Percentiles rank a stretch among this genome's conserved stretches.
These are phyloP conservation scores for Arabidopsis hybrid DNA, from an alignment of 441 rosid species.

Conservation along the genomic window DNA sequence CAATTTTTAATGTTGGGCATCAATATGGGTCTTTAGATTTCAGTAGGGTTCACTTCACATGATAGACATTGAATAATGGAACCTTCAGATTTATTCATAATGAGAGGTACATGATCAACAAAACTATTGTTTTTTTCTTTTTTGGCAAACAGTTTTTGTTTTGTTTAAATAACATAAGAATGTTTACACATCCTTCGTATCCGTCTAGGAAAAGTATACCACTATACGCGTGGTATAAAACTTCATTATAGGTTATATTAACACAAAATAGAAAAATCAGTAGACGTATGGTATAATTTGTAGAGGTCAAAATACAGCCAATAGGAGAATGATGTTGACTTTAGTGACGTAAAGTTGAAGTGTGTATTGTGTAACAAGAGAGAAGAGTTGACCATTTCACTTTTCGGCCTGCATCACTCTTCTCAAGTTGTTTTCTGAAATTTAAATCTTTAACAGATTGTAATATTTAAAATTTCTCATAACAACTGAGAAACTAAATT, in stretches of 20 bases:
- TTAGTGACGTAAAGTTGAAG: not conserved
- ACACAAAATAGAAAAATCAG: not conserved
- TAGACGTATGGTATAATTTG: constrained; percentile 3
- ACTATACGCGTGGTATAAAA: no score
- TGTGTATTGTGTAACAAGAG: no score
- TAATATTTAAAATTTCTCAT: no score
- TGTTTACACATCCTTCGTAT: constrained; percentile 1
- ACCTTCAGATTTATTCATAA: not conserved
- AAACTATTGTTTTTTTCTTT: not conserved
- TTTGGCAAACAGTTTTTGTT: not conserved
- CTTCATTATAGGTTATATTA: not conserved
- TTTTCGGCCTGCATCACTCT: not conserved
- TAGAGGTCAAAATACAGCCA: constrained; percentile 23
- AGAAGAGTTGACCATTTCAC: not conserved
- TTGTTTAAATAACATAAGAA: not conserved
- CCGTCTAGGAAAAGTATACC: not conserved
- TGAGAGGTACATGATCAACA: no score
- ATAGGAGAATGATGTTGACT: constrained; percentile 23
- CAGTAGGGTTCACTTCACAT: not conserved
- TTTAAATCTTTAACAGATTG: no score
- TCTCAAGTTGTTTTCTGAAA: no score
- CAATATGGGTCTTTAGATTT: not conserved
- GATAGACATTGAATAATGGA: not conserved
- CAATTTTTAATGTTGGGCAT: not conserved
- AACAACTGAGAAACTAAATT: no score